Percentiles rank a stretch among this genome's conserved stretches.
These are phyloP conservation scores for Saccharomycopsis schoenii DNA, from an alignment of 805 yeast genomes.

Conservation along the genomic window DNA sequence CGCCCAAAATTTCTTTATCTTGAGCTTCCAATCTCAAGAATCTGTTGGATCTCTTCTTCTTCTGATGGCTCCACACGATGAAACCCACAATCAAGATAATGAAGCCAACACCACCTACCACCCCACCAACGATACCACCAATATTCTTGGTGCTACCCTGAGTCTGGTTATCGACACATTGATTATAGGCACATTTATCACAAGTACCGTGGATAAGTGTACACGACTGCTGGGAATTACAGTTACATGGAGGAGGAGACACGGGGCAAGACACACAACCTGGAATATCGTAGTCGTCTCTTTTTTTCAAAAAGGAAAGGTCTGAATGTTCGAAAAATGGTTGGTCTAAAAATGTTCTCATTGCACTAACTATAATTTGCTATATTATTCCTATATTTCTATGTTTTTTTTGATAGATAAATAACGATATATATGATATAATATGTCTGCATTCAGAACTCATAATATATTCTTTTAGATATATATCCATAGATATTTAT, in stretches of 20 bases:
- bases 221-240: conserved; percentile 7
- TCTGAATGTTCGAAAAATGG: neutral
- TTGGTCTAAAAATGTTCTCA: neutral
- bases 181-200: conserved; percentile 5
- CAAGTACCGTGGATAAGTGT: conserved; percentile 5
- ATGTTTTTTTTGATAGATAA: no score
- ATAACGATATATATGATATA: no score
- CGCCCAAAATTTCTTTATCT: conserved; percentile 15
- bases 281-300: conserved; percentile 4
- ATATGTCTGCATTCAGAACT: no score
- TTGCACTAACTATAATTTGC: no score
- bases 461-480: neutral
- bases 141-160: conserved; percentile 10
- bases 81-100: conserved; percentile 10
- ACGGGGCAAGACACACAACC: conserved; percentile 8
- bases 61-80: conserved; percentile 15
- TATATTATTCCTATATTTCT: no score
- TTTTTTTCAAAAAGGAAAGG: conserved; percentile 2
- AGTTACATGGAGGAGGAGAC: conserved; percentile 5
- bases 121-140: conserved; percentile 19
- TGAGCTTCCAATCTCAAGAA: conserved; percentile 14
- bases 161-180: conserved; percentile 1
- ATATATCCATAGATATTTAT: neutral
- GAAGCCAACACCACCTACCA: conserved; percentile 15
- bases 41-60: conserved; percentile 12